Evolutionary conservation across 768 basidiomycete genomes (phyloP).

Genomic region (Podaxis sp.): DNA sequence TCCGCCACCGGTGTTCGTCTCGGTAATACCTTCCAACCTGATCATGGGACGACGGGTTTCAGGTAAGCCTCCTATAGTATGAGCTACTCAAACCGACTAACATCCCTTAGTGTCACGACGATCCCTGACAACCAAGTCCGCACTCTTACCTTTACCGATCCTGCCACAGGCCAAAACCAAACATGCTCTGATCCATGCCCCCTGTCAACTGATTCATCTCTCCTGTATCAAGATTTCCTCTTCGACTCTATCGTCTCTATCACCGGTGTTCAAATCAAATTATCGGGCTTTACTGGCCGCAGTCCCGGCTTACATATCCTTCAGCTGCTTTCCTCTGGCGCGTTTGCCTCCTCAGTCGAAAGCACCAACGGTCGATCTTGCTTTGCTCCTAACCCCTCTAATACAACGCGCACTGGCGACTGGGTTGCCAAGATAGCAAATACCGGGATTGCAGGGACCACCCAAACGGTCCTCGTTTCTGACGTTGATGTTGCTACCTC

Average conservation of each 20-base stretch:
- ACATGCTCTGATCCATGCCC: conserved; percentile 82
- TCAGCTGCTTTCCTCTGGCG: conserved; percentile 90
- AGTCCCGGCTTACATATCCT: conserved; percentile 84
- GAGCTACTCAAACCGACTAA: conserved; percentile 10
- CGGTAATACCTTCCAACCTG: conserved; percentile 83
- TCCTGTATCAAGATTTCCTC: conserved; percentile 92
- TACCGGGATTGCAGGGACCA: conserved; percentile 79
- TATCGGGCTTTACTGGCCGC: conserved; percentile 70
- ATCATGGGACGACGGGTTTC: conserved; percentile 85
- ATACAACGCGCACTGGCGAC: conserved; percentile 56
- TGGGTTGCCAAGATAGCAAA: conserved; percentile 65
- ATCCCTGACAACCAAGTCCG: conserved; percentile 87
- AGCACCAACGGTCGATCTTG: conserved; percentile 64
- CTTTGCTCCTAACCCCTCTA: conserved; percentile 73
- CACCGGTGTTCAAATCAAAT: conserved; percentile 85
- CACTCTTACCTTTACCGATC: conserved; percentile 74
- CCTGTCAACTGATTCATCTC: conserved; percentile 65
- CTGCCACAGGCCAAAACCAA: conserved; percentile 63
- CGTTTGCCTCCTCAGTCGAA: conserved; percentile 74
- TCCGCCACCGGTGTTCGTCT: conserved; percentile 79
- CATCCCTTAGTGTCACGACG: conserved; percentile 62
- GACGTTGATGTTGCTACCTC: conserved; percentile 61
- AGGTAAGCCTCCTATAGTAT: conserved; percentile 45
- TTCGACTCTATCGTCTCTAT: conserved; percentile 61
- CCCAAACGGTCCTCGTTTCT: conserved; percentile 69